These are phyloP conservation scores for Chalaropsis thielavioides DNA, from an alignment of 2,329 filamentous ascomycete species.

Conservation along the genomic window DNA sequence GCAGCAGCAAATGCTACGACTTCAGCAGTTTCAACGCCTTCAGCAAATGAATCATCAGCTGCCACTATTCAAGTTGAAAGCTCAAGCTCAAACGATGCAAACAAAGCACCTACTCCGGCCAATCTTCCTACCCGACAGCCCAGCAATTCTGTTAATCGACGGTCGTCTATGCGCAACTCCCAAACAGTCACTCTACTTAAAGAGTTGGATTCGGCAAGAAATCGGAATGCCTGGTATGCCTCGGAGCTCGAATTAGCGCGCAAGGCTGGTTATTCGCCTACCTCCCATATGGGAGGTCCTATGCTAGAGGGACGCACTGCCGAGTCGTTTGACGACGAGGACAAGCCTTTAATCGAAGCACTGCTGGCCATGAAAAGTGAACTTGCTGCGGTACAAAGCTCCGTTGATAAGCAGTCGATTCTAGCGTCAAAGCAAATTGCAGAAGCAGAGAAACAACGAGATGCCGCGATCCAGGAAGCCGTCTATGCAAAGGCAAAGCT, in stretches of 20 bases:
- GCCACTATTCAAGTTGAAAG: slow-evolving; percentile 1
- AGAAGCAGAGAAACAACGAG: slow-evolving; percentile 85
- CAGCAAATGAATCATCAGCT: slow-evolving; percentile 6
- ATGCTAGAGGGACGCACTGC: slow-evolving; percentile 60
- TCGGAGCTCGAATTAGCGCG: slow-evolving; percentile 85
- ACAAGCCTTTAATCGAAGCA: slow-evolving; percentile 82
- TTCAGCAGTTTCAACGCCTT: slow-evolving; percentile 7
- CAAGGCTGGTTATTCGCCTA: slow-evolving; percentile 74
- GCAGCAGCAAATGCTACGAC: slow-evolving; percentile 6
- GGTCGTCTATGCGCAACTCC: slow-evolving; percentile 46
- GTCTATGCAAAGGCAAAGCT: slow-evolving; percentile 89
- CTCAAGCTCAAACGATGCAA: slow-evolving; percentile 11
- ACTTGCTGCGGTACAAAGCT: slow-evolving; percentile 73
- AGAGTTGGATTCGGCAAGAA: slow-evolving; percentile 72
- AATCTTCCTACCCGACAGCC: slow-evolving; percentile 42
- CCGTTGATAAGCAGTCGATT: slow-evolving; percentile 76
- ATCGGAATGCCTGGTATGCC: slow-evolving; percentile 90
- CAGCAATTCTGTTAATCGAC: slow-evolving; percentile 43
- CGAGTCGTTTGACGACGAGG: slow-evolving; percentile 79
- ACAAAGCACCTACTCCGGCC: slow-evolving; percentile 35
- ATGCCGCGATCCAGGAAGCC: slow-evolving; percentile 86
- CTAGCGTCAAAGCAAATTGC: slow-evolving; percentile 79
- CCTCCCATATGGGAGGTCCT: slow-evolving; percentile 48
- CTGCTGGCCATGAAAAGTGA: slow-evolving; percentile 83
- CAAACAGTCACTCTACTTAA: slow-evolving; percentile 65